These are phyloP conservation scores for Botryotinia globosa DNA, from an alignment of 2,329 filamentous ascomycete species.

Conservation along the genomic window DNA sequence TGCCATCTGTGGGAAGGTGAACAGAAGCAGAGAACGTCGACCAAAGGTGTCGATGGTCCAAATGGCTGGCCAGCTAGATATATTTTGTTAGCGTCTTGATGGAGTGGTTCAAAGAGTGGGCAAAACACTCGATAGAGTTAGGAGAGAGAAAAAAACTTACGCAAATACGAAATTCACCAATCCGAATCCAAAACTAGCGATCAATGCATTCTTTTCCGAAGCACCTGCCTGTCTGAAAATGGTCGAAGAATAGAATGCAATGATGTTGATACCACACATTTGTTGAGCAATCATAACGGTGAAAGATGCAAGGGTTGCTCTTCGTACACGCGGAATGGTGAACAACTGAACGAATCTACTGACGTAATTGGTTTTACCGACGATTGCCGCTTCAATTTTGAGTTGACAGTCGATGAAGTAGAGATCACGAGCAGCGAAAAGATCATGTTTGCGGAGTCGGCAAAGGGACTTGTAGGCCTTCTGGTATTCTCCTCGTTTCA, in stretches of 20 bases:
- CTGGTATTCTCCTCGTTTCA: constrained; percentile 44
- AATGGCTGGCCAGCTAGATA: constrained; percentile 59
- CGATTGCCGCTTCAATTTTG: constrained; percentile 30
- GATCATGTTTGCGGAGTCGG: constrained; percentile 53
- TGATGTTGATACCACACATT: constrained; percentile 55
- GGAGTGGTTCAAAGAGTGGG: too few species aligned
- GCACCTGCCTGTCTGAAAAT: constrained; percentile 58
- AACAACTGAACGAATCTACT: constrained; percentile 64
- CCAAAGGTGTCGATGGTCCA: constrained; percentile 63
- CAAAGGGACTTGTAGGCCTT: constrained; percentile 57
- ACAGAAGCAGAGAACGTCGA: constrained; percentile 57
- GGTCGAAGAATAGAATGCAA: constrained; percentile 71
- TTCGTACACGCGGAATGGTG: constrained; percentile 64
- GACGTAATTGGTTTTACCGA: constrained; percentile 49
- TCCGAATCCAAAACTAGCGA: constrained; percentile 63
- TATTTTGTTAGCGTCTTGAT: constrained; percentile 44
- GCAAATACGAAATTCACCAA: constrained; percentile 55
- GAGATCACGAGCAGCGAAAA: constrained; percentile 61
- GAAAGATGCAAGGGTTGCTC: constrained; percentile 73
- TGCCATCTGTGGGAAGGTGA: constrained; percentile 65
- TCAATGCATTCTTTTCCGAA: constrained; percentile 51
- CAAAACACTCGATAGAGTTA: not conserved
- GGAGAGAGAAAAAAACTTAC: constrained; percentile 5
- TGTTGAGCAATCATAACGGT: constrained; percentile 64
- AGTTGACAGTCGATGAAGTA: constrained; percentile 59